A percentile compares a stretch with the other conserved stretches of the same genome.
Evolutionary conservation across 164 flowering plant genomes (phyloP).

Genomic region (Magnolia kwangsiensis): DNA sequence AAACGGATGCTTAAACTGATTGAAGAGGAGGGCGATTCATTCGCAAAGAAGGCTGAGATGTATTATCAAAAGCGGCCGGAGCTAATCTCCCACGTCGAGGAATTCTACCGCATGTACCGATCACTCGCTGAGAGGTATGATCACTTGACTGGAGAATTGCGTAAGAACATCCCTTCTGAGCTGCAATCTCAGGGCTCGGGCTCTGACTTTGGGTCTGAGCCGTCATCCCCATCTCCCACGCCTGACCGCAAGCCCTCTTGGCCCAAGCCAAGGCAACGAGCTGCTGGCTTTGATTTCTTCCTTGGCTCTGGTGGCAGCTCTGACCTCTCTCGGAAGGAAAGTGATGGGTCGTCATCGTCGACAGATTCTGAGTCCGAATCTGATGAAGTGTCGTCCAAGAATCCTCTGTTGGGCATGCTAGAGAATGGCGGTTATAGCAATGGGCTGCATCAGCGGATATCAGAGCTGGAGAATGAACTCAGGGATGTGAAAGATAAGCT

Average conservation of each 20-base stretch:
- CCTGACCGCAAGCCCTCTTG: constrained; percentile 35
- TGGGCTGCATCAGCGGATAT: constrained; percentile 33
- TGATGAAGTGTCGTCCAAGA: constrained; percentile 51
- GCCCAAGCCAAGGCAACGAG: constrained; percentile 44
- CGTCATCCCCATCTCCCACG: constrained; percentile 30
- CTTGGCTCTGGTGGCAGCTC: constrained; percentile 59
- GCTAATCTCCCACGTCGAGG: constrained; percentile 68
- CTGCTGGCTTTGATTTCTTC: constrained; percentile 82
- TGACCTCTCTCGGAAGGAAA: constrained; percentile 45
- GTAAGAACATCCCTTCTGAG: constrained; percentile 51
- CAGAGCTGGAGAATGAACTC: constrained; percentile 58
- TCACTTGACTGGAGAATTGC: constrained; percentile 74
- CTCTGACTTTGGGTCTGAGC: constrained; percentile 52
- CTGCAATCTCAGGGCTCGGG: constrained; percentile 69
- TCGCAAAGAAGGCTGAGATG: constrained; percentile 90
- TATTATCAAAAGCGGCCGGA: constrained; percentile 84
- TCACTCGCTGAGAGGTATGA: constrained; percentile 90
- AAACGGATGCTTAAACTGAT: constrained; percentile 82
- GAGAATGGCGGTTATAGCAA: constrained; percentile 31
- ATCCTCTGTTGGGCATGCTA: constrained; percentile 30
- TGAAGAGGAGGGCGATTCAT: constrained; percentile 89
- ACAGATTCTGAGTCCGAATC: constrained; percentile 54
- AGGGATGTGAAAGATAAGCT: constrained; percentile 53
- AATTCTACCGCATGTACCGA: constrained; percentile 80
- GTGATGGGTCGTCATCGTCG: constrained; percentile 48